phyloP scores from a whole-genome alignment of 2,329 filamentous ascomycete genomes.

The Pseudocercospora eumusae region DNA sequence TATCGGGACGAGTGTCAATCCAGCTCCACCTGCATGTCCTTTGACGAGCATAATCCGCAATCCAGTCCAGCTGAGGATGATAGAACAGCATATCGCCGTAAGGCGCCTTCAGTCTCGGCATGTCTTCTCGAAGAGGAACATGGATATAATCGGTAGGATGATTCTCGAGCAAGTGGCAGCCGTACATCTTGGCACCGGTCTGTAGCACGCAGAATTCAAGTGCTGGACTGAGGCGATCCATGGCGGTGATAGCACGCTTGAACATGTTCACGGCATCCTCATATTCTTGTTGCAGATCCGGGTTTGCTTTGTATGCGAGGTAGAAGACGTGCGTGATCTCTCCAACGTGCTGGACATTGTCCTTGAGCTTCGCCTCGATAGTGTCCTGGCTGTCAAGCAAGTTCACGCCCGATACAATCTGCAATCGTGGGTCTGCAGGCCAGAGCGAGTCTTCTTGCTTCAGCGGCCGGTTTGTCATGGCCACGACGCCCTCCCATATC shows the following conservation, averaged over 20 bases:
- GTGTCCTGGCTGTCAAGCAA: conserved; percentile 46
- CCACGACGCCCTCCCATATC: conserved; percentile 49
- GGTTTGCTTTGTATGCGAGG: conserved; percentile 46
- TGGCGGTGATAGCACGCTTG: conserved; percentile 42
- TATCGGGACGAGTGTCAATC: conserved; percentile 43
- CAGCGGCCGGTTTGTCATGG: conserved; percentile 51
- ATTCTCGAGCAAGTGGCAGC: conserved; percentile 47
- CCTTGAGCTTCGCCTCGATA: conserved; percentile 41
- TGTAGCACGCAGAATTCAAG: conserved; percentile 45
- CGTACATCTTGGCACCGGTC: conserved; percentile 43
- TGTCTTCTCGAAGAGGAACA: conserved; percentile 37
- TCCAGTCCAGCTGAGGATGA: conserved; percentile 42
- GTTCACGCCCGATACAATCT: conserved; percentile 48
- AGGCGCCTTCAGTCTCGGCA: conserved; percentile 36
- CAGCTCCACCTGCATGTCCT: conserved; percentile 44
- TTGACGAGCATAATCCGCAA: conserved; percentile 36
- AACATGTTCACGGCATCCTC: conserved; percentile 48
- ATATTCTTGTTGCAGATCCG: conserved; percentile 44
- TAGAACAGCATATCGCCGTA: conserved; percentile 41
- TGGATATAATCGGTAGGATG: conserved; percentile 44
- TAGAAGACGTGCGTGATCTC: conserved; percentile 51
- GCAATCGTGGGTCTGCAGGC: conserved; percentile 46
- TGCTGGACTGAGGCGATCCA: conserved; percentile 41
- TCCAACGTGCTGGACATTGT: conserved; percentile 40
- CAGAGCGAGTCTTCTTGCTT: conserved; percentile 41